Evolutionary conservation across 441 rosid genomes (phyloP).

Genomic region (Eutrema salsugineum): DNA sequence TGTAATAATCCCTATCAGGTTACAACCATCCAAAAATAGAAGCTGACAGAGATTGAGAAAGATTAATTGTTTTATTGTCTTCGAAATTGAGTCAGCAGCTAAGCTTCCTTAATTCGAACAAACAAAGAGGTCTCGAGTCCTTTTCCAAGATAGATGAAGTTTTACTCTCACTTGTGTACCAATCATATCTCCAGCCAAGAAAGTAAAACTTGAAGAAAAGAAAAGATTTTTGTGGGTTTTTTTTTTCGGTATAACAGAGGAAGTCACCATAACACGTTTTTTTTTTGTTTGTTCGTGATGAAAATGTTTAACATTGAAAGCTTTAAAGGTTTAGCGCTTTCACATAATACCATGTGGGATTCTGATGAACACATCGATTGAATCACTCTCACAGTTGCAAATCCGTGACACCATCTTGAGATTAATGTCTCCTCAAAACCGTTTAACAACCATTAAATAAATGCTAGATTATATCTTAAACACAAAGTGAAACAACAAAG

Average conservation of each 20-base stretch:
- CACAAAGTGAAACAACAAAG: no score
- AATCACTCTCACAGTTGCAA: no score
- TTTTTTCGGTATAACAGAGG: no score
- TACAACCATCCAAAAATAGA: conserved; percentile 5
- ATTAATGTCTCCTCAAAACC: neutral
- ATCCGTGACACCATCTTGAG: no score
- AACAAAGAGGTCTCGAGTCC: neutral
- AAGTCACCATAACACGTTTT: no score
- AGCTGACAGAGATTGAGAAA: conserved; percentile 3
- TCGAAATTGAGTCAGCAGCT: conserved; percentile 1
- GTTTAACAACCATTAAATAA: no score
- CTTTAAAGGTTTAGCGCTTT: neutral
- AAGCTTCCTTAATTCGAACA: neutral
- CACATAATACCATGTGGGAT: neutral
- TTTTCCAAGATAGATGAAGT: neutral
- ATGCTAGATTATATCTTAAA: no score
- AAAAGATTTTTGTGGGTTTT: no score
- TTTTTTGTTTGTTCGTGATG: no score
- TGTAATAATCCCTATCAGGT: neutral
- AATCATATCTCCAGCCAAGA: neutral
- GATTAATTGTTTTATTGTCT: neutral
- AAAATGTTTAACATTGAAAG: no score
- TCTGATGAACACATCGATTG: no score
- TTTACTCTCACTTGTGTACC: neutral
- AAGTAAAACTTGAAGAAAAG: neutral